A percentile compares a stretch with the other conserved stretches of the same genome.
phyloP scores from a whole-genome alignment of 768 basidiomycete genomes.

The Lactifluus piperatus region DNA sequence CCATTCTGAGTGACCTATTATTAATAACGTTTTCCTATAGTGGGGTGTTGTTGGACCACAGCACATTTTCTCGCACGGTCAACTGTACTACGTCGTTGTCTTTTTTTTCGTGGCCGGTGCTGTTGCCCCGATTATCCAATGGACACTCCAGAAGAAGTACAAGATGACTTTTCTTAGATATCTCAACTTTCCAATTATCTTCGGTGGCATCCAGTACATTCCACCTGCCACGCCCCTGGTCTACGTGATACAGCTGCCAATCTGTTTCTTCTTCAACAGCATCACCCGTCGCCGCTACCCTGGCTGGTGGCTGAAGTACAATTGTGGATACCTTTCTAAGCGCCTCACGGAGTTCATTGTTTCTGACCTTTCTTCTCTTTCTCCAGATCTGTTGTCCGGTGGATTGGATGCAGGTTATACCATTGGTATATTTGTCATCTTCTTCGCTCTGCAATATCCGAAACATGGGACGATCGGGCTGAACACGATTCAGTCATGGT shows the following conservation, averaged over 20 bases:
- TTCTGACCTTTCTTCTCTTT: constrained; percentile 13
- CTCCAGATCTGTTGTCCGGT: constrained; percentile 34
- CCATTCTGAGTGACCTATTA: neutral
- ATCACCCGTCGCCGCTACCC: constrained; percentile 32
- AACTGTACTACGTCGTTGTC: constrained; percentile 29
- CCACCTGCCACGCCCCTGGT: no score
- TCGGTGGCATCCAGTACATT: constrained; percentile 33
- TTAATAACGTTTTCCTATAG: neutral
- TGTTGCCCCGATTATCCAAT: constrained; percentile 47
- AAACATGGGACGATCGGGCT: constrained; percentile 48
- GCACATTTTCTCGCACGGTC: neutral
- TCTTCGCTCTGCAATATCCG: constrained; percentile 60
- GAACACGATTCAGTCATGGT: constrained; percentile 39
- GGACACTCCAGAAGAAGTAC: constrained; percentile 30
- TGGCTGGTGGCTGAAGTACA: constrained; percentile 34
- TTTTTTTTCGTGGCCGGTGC: constrained; percentile 71
- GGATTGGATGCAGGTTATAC: constrained; percentile 68
- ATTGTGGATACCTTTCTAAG: constrained; percentile 22
- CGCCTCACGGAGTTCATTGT: no score
- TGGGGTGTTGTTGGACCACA: neutral
- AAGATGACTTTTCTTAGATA: constrained; percentile 34
- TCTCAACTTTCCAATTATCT: constrained; percentile 47
- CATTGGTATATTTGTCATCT: constrained; percentile 44
- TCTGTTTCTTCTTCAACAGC: constrained; percentile 32
- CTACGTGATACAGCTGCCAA: no score